Conservation (phyloP, 1,139 yeast species). For the Magnusiomyces magnusii region DNA sequence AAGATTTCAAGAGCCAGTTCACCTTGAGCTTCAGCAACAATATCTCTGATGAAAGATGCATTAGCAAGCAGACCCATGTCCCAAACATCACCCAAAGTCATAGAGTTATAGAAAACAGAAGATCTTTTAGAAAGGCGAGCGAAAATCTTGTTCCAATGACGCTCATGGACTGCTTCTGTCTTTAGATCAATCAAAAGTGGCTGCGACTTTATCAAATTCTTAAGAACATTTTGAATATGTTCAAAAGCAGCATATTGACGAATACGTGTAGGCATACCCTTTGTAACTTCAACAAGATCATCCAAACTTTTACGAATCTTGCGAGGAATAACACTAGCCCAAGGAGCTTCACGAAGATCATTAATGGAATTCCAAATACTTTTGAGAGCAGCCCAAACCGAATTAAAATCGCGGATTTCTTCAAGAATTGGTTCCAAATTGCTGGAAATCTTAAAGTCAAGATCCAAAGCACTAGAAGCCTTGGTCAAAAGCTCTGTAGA, state of each 20-base stretch:
- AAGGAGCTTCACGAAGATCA: conserved; percentile 39
- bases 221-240: conserved; percentile 44
- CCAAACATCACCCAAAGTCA: conserved; percentile 57
- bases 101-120: conserved; percentile 22
- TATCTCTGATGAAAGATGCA: conserved; percentile 41
- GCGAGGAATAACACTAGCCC: conserved; percentile 48
- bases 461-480: conserved; percentile 40
- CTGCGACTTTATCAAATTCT: conserved; percentile 37
- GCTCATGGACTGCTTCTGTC: conserved; percentile 49
- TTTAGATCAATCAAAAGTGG: conserved; percentile 45
- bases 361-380: conserved; percentile 47
- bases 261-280: conserved; percentile 50
- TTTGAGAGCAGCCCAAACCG: conserved; percentile 62
- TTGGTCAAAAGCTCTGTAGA: conserved; percentile 32
- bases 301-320: conserved; percentile 47
- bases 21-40: conserved; percentile 61
- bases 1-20: conserved; percentile 62
- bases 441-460: conserved; percentile 34
- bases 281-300: conserved; percentile 41
- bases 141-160: conserved; percentile 65
- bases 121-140: conserved; percentile 26
- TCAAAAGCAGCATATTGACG: conserved; percentile 68
- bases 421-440: conserved; percentile 35
- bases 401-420: conserved; percentile 51
- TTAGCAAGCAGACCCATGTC: conserved; percentile 45